Conservation (phyloP, 148 eudicot species). For the Vaccinium darrowii region DNA sequence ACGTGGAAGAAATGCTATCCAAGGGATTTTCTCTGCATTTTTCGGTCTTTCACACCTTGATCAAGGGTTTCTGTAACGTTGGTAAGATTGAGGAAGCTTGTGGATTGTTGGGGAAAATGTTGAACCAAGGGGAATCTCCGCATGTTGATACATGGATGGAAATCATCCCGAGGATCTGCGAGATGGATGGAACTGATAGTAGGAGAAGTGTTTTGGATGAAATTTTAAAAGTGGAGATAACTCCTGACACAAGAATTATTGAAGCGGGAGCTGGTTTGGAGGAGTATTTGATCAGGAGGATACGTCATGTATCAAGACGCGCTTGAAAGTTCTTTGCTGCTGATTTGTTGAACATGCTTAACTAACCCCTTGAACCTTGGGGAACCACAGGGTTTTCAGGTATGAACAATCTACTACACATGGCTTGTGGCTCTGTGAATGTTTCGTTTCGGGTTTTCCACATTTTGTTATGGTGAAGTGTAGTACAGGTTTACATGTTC, state of each 20-base stretch:
- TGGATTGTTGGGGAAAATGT: conserved; percentile 46
- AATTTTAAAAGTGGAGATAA: conserved; percentile 58
- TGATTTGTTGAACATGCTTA: background rate
- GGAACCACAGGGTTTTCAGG: background rate
- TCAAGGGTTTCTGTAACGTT: conserved; percentile 61
- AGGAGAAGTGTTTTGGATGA: conserved; percentile 38
- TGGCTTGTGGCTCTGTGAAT: background rate
- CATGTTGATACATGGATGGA: conserved; percentile 70
- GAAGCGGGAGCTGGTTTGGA: conserved; percentile 66
- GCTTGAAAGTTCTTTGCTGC: conserved; percentile 21
- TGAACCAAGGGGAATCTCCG: conserved; percentile 53
- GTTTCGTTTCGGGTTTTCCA: background rate
- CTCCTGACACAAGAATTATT: conserved; percentile 51
- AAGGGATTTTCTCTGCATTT: conserved; percentile 86
- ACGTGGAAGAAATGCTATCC: conserved; percentile 56
- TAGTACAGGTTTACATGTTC: background rate
- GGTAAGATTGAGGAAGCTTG: conserved; percentile 76
- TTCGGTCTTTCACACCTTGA: conserved; percentile 58
- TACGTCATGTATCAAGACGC: conserved; percentile 29
- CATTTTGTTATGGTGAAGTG: background rate
- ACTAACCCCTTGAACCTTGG: background rate
- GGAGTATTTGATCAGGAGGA: conserved; percentile 58
- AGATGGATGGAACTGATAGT: conserved; percentile 44
- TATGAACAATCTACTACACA: background rate
- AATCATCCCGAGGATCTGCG: conserved; percentile 53